Evolutionary conservation across 208 protist genomes (phyloP).

Genomic region (Trypanosoma vivax): DNA sequence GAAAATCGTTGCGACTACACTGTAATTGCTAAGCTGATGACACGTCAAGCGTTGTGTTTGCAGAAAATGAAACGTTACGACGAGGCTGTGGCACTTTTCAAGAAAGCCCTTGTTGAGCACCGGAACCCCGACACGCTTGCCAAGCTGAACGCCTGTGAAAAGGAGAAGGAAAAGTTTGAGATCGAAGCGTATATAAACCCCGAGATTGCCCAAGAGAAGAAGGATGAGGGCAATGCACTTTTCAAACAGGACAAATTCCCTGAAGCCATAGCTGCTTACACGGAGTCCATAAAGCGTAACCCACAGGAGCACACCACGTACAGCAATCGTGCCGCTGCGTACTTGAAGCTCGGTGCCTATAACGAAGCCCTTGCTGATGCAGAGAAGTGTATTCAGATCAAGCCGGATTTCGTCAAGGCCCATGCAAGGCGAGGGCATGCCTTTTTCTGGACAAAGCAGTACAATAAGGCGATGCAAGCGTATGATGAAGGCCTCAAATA

Average conservation of each 20-base stretch:
- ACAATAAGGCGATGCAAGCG: conserved; percentile 93
- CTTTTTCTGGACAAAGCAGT: conserved; percentile 94
- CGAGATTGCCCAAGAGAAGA: conserved; percentile 85
- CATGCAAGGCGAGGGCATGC: conserved; percentile 85
- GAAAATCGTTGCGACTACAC: conserved; percentile 91
- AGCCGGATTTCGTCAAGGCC: conserved; percentile 93
- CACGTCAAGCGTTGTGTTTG: conserved; percentile 82
- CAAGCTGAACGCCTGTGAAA: conserved; percentile 87
- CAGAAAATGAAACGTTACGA: conserved; percentile 80
- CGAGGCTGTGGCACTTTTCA: conserved; percentile 87
- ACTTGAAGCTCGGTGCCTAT: conserved; percentile 95
- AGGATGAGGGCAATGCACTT: conserved; percentile 92
- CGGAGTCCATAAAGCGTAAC: conserved; percentile 92
- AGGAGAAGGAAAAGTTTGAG: conserved; percentile 81
- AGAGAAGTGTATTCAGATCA: conserved; percentile 93
- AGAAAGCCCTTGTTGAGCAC: conserved; percentile 89
- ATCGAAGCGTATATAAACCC: conserved; percentile 90
- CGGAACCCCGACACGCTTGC: conserved; percentile 88
- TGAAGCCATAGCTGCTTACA: conserved; percentile 92
- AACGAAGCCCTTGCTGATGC: conserved; percentile 91
- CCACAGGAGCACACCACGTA: conserved; percentile 92
- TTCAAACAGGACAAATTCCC: conserved; percentile 95
- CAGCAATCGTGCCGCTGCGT: conserved; percentile 93
- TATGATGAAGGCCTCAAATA: conserved; percentile 93
- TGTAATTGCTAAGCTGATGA: conserved; percentile 87